Evolutionary conservation across 2,329 filamentous ascomycete genomes (phyloP).

Genomic region (Cladosporium sp.): DNA sequence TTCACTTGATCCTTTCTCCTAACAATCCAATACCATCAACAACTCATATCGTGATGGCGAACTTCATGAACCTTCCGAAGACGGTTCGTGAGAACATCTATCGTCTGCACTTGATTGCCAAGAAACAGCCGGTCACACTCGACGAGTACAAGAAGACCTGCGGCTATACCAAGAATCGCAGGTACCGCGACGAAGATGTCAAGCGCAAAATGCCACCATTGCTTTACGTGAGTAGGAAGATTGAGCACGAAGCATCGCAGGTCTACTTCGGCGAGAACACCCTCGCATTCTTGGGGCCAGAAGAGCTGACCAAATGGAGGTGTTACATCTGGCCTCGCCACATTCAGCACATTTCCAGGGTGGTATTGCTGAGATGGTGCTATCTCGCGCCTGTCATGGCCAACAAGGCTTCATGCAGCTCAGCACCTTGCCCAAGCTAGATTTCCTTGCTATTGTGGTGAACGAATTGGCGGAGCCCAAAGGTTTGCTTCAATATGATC

Average conservation of each 20-base stretch:
- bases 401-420: background rate
- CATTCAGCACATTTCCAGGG: background rate
- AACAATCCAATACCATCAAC: background rate
- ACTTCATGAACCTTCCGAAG: conserved; percentile 24
- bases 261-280: conserved; percentile 22
- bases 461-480: background rate
- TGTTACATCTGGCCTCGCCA: background rate
- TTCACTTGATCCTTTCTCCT: background rate
- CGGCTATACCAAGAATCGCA: background rate
- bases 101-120: conserved; percentile 20
- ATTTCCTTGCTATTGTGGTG: background rate
- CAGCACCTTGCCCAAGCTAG: background rate
- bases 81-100: conserved; percentile 24
- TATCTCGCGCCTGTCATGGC: background rate
- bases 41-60: conserved; percentile 15
- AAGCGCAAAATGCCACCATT: conserved; percentile 15
- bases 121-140: conserved; percentile 12
- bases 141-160: background rate
- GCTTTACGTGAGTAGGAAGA: conserved; percentile 12
- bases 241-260: conserved; percentile 19
- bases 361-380: background rate
- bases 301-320: background rate
- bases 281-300: background rate
- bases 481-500: background rate
- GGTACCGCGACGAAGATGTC: background rate